Base-by-base conservation (phyloP, 257 asterid genomes). In the Solanum sitiens region DNA sequence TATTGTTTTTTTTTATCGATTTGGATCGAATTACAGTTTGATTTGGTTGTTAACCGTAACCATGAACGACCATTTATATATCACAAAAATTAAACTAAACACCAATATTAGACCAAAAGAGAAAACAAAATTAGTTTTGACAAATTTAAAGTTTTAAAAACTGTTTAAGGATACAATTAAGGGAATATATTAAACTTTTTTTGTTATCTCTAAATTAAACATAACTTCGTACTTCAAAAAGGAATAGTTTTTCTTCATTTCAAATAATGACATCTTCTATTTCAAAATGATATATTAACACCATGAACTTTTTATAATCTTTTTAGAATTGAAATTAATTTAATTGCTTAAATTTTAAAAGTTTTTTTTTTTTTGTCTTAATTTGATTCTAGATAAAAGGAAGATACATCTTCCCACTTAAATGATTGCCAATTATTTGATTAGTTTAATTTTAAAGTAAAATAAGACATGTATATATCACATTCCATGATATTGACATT, bases 1-100 rank as follows among this genome's bases (percentile, higher is more conserved):
- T 35, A 35, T 35, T 5, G 5, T 4, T 35, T 35, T 35, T 35
- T 35, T 4, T 4, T 3, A 35, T 35, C 37, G 1, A 35, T 35
- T 35, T 35, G 1, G 1, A 4, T 35, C 1, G 37, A 1, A 35
- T 35, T 35, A 1, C 7, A 1, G 0, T 33, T 35, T 35, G 37
- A 35, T 35, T 35, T 35, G 1, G 0, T 35, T 35, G 7, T 35
- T 5, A 35, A 35, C 37, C 6, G 1, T 35, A 35, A 35, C 37
- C 37, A 35, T 35, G 7, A 35, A 35, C 37, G 5, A 35, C 37
- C 37, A 45, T 9, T 45, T 59, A 20, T 7, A 1, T 20, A 11
- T 59, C 25, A 20, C 67, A 8, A 59, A 59, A 59, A 59, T 18
- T 59, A 21, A 4, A 59, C 67, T 59, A 59, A 59, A 59, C 12